phyloP scores from a whole-genome alignment of 2,329 filamentous ascomycete genomes.

The Calycina marina region DNA sequence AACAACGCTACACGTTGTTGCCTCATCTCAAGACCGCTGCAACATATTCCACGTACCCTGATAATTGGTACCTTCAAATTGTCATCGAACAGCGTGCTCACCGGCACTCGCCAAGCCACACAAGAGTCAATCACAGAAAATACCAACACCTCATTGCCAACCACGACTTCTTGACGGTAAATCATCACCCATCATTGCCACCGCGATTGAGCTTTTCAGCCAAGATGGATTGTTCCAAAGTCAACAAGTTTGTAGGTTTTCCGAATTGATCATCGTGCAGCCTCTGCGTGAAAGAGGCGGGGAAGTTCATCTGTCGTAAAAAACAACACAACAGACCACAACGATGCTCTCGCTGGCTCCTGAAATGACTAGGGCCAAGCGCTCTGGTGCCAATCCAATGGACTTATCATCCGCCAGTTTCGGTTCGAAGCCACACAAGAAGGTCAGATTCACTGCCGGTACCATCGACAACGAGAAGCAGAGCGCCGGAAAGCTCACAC shows the following conservation, averaged over 20 bases:
- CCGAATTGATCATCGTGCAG: slow-evolving; percentile 1
- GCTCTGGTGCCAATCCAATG: neutral
- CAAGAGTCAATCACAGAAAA: slow-evolving; percentile 9
- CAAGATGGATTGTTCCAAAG: slow-evolving; percentile 3
- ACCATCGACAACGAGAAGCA: slow-evolving; percentile 8
- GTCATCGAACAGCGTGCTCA: slow-evolving; percentile 15
- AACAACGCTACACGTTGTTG: slow-evolving; percentile 15
- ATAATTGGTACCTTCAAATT: slow-evolving; percentile 21
- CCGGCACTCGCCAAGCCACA: slow-evolving; percentile 13
- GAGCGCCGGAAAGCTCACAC: neutral
- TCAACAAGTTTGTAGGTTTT: neutral
- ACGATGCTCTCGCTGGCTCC: neutral
- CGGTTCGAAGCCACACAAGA: slow-evolving; percentile 4
- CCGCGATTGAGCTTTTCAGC: slow-evolving; percentile 8
- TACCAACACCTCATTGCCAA: slow-evolving; percentile 13
- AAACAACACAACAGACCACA: neutral
- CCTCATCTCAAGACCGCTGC: slow-evolving; percentile 9
- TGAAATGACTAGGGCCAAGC: neutral
- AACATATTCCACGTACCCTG: slow-evolving; percentile 15
- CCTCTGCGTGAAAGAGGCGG: no score
- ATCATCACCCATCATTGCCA: slow-evolving; percentile 6
- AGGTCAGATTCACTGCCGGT: slow-evolving; percentile 11
- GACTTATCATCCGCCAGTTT: neutral
- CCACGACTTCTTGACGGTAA: slow-evolving; percentile 12
- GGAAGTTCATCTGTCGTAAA: no score